Evolutionary conservation across 805 yeast genomes (phyloP).

Genomic region (Ogataea pilisensis): DNA sequence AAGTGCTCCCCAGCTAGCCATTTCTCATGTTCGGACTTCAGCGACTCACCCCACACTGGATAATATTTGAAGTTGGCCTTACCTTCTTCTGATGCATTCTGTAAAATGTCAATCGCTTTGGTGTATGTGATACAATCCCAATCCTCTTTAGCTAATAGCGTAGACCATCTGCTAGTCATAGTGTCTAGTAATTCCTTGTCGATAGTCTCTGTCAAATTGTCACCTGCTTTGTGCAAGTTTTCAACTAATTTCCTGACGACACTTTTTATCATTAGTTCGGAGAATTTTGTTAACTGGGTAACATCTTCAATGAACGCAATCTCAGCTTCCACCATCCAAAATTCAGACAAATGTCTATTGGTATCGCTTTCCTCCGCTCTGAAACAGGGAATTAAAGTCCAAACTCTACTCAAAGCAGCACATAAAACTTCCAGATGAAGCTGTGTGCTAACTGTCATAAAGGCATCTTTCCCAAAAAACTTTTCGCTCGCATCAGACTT

Average conservation of each 20-base stretch:
- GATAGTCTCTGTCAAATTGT: slow-evolving; percentile 36
- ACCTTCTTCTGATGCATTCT: slow-evolving; percentile 27
- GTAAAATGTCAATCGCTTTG: slow-evolving; percentile 62
- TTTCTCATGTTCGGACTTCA: slow-evolving; percentile 87
- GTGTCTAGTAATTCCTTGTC: slow-evolving; percentile 34
- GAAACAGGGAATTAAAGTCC: slow-evolving; percentile 89
- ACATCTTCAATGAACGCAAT: slow-evolving; percentile 60
- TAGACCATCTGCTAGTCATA: slow-evolving; percentile 55
- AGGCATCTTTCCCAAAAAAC: slow-evolving; percentile 67
- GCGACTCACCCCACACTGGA: slow-evolving; percentile 66
- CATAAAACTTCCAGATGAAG: slow-evolving; percentile 82
- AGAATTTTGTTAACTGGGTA: slow-evolving; percentile 55
- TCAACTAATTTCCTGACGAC: slow-evolving; percentile 35
- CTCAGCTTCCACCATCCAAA: slow-evolving; percentile 98
- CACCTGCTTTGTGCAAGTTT: slow-evolving; percentile 24
- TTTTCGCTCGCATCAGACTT: slow-evolving; percentile 17
- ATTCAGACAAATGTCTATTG: slow-evolving; percentile 85
- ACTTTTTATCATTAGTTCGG: slow-evolving; percentile 65
- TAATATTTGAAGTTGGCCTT: slow-evolving; percentile 36
- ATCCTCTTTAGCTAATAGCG: slow-evolving; percentile 35
- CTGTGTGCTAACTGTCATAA: slow-evolving; percentile 87
- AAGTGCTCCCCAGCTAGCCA: slow-evolving; percentile 73
- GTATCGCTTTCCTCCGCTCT: slow-evolving; percentile 93
- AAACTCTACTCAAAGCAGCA: slow-evolving; percentile 71
- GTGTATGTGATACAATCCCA: slow-evolving; percentile 77